A percentile compares a stretch with the other conserved stretches of the same genome.
phyloP scores from a whole-genome alignment of 441 rosid species.

The Bocquillonia castaneifolia region DNA sequence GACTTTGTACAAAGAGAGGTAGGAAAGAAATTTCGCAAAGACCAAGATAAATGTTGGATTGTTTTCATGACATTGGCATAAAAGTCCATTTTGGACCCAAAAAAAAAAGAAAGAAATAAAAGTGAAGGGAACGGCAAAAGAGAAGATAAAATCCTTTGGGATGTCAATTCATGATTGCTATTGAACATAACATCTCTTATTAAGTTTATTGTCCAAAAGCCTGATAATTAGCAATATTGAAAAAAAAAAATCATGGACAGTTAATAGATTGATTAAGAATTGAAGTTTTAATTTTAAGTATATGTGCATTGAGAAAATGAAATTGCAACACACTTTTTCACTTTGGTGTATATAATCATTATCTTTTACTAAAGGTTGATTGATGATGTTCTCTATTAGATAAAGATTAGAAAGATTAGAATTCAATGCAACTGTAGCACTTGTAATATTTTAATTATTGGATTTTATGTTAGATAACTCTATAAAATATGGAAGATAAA shows the following conservation, averaged over 20 bases:
- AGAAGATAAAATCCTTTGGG: background rate
- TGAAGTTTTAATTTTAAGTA: background rate
- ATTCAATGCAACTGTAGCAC: too few species aligned
- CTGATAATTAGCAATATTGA: slow-evolving; percentile 1
- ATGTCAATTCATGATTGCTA: slow-evolving; percentile 9
- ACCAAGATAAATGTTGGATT: background rate
- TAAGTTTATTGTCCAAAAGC: background rate
- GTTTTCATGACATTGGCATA: slow-evolving; percentile 5
- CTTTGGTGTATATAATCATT: background rate
- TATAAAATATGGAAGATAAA: too few species aligned
- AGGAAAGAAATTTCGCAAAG: slow-evolving; percentile 10
- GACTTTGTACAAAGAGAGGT: background rate
- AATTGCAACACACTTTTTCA: background rate
- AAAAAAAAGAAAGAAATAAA: background rate
- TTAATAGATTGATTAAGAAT: background rate
- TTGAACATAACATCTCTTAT: background rate
- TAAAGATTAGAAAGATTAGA: too few species aligned
- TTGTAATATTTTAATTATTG: too few species aligned
- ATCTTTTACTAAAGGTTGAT: too few species aligned
- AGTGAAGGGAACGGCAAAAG: too few species aligned
- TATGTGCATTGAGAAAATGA: background rate
- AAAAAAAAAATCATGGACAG: background rate
- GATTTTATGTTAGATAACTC: too few species aligned
- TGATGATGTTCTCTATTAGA: too few species aligned
- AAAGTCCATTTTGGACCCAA: slow-evolving; percentile 12